phyloP scores from a whole-genome alignment of 2,329 filamentous ascomycete genomes.

The Xylaria sp. region DNA sequence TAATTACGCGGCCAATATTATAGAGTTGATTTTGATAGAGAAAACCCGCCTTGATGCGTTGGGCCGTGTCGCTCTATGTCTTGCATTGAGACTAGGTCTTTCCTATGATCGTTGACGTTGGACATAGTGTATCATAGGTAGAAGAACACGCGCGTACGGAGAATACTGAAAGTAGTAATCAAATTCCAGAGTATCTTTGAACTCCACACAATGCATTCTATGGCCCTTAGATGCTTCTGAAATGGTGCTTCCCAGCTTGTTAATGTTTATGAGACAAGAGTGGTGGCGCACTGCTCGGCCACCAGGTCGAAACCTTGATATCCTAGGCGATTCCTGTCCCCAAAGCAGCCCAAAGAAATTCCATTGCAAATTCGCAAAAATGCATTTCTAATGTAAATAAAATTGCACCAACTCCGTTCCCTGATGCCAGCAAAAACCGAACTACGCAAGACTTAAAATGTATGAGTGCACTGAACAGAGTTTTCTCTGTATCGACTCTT shows the following conservation, averaged over 20 bases:
- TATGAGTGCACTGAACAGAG: neutral
- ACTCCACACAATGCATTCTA: conserved; percentile 20
- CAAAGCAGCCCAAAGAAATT: neutral
- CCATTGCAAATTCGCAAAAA: neutral
- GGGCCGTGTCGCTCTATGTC: neutral
- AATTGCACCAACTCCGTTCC: neutral
- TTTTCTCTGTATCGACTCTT: neutral
- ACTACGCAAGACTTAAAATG: too few relatives aligned
- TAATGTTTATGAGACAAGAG: neutral
- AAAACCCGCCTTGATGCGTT: neutral
- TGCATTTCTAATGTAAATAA: neutral
- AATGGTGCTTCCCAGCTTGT: neutral
- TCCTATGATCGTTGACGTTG: neutral
- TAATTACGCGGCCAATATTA: neutral
- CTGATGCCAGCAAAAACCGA: neutral
- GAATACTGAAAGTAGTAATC: neutral
- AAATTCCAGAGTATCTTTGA: neutral
- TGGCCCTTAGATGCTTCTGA: neutral
- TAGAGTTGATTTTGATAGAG: neutral
- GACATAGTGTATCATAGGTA: neutral
- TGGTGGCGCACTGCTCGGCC: neutral
- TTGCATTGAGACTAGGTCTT: neutral
- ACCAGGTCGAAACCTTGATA: too few relatives aligned
- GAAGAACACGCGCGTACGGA: neutral
- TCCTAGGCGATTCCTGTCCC: neutral